Percentiles rank a stretch among this genome's conserved stretches.
phyloP scores from a whole-genome alignment of 2,329 filamentous ascomycete genomes.

The Aspergillus glaucus region DNA sequence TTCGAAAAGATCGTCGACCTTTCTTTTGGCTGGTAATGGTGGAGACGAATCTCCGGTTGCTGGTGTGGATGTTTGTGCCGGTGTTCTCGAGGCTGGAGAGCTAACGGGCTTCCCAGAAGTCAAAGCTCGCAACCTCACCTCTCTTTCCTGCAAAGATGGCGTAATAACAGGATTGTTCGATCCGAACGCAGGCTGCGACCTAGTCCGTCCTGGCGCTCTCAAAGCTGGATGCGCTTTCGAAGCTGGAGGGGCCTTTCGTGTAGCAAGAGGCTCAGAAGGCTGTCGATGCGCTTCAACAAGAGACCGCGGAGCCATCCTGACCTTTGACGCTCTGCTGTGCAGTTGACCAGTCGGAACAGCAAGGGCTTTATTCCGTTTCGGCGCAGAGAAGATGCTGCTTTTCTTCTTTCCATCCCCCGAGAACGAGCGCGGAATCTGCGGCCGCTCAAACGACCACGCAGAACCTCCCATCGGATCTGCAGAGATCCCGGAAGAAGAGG shows the following conservation, averaged over 20 bases:
- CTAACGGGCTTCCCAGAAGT: slow-evolving; percentile 18
- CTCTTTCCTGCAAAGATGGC: slow-evolving; percentile 9
- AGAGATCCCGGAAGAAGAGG: slow-evolving; percentile 3
- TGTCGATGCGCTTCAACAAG: slow-evolving; percentile 38
- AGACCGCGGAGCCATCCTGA: slow-evolving; percentile 34
- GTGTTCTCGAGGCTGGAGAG: slow-evolving; percentile 1
- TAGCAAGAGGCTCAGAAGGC: slow-evolving; percentile 15
- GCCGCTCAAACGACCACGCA: slow-evolving; percentile 19
- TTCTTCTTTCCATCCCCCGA: slow-evolving; percentile 19
- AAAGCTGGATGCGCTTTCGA: slow-evolving; percentile 15
- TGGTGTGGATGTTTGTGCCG: neutral
- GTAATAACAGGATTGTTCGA: neutral
- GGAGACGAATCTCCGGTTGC: neutral
- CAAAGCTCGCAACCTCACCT: slow-evolving; percentile 26
- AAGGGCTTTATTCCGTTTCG: slow-evolving; percentile 31
- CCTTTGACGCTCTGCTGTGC: slow-evolving; percentile 30
- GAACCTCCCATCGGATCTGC: slow-evolving; percentile 11
- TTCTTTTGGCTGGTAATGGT: slow-evolving; percentile 2
- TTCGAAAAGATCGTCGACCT: neutral
- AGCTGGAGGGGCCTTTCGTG: slow-evolving; percentile 6
- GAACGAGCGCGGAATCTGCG: slow-evolving; percentile 14
- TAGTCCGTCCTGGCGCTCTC: slow-evolving; percentile 1
- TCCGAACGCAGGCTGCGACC: neutral
- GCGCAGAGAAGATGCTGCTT: slow-evolving; percentile 27
- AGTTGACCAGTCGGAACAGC: slow-evolving; percentile 38